Evolutionary conservation across 2,329 filamentous ascomycete species (phyloP).

Genomic region (Pyrenophora seminiperda): DNA sequence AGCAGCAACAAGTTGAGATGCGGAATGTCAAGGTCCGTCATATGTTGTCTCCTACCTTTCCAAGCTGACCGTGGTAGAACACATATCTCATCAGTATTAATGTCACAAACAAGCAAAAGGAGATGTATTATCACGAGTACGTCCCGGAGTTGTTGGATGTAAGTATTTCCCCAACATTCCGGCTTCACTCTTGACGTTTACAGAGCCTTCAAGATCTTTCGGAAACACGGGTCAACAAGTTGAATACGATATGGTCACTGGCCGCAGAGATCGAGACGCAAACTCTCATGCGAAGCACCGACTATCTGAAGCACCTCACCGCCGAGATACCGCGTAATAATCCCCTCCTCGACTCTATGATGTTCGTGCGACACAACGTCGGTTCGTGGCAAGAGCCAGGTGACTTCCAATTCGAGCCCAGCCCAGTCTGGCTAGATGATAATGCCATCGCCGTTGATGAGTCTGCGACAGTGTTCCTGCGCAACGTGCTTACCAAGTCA

Average conservation of each 20-base stretch:
- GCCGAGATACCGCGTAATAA: constrained; percentile 86
- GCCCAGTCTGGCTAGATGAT: constrained; percentile 96
- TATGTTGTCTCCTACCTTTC: background rate
- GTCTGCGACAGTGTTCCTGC: constrained; percentile 82
- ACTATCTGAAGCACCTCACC: constrained; percentile 72
- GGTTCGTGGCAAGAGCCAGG: constrained; percentile 79
- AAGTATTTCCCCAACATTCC: constrained; percentile 21
- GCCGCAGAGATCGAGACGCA: constrained; percentile 79
- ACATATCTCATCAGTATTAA: constrained; percentile 97
- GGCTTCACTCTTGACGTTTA: constrained; percentile 10
- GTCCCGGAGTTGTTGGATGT: constrained; percentile 92
- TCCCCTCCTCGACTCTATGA: constrained; percentile 90
- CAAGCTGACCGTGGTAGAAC: constrained; percentile 61
- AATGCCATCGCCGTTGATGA: constrained; percentile 86
- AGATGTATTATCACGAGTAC: constrained; percentile 96
- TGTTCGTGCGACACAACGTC: constrained; percentile 95
- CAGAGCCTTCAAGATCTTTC: constrained; percentile 84
- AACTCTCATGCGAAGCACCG: constrained; percentile 75
- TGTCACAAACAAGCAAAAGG: constrained; percentile 96
- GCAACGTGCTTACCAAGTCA: constrained; percentile 89
- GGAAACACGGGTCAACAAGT: constrained; percentile 80
- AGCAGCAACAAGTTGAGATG: constrained; percentile 93
- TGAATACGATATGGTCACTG: constrained; percentile 84
- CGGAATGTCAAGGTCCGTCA: constrained; percentile 76
- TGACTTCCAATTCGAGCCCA: constrained; percentile 88